Evolutionary conservation across 2,329 filamentous ascomycete species (phyloP).

Genomic region (Passalora sequoiae): DNA sequence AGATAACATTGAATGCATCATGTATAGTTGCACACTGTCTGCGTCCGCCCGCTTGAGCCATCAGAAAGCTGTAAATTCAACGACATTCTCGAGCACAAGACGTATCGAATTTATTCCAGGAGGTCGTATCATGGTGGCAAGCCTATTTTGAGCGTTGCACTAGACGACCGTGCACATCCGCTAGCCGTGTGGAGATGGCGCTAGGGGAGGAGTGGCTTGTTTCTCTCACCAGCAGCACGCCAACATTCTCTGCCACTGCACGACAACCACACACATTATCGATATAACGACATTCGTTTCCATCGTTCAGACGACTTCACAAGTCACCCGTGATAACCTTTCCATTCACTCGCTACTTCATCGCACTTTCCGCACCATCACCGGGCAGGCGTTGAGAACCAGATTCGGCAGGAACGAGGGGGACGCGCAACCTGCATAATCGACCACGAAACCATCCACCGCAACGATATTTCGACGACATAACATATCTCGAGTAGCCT

Average conservation of each 20-base stretch:
- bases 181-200: neutral
- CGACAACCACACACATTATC: neutral
- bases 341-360: constrained; percentile 4
- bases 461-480: constrained; percentile 8
- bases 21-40: too few relatives aligned
- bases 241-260: constrained; percentile 1
- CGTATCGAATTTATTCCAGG: too few relatives aligned
- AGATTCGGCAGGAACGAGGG: constrained; percentile 15
- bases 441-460: constrained; percentile 8
- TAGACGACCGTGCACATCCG: too few relatives aligned
- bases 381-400: constrained; percentile 12
- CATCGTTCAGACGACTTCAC: neutral
- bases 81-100: too few relatives aligned
- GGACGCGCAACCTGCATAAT: constrained; percentile 17
- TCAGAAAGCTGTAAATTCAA: too few relatives aligned
- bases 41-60: too few relatives aligned
- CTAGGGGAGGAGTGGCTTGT: neutral
- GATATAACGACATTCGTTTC: constrained; percentile 4
- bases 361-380: neutral
- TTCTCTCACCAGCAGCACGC: neutral
- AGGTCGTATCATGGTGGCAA: too few relatives aligned
- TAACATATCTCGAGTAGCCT: constrained; percentile 5
- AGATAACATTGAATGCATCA: too few relatives aligned
- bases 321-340: constrained; percentile 3
- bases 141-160: too few relatives aligned